Evolutionary conservation across 805 yeast species (phyloP).

Genomic region (Danielia reshetovae): DNA sequence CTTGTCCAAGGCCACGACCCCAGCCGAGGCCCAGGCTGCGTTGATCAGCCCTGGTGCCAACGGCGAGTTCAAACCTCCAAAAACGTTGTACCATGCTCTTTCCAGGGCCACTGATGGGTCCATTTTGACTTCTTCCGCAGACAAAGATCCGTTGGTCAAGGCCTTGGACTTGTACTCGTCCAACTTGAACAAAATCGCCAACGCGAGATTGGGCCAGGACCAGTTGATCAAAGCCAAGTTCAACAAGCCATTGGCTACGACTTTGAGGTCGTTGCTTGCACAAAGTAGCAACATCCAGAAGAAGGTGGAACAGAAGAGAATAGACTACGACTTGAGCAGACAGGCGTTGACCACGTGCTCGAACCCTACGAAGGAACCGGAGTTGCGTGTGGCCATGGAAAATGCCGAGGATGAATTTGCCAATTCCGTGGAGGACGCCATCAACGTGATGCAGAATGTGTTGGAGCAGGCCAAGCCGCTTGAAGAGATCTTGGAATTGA

Average conservation of each 20-base stretch:
- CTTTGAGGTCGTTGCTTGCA: conserved; percentile 55
- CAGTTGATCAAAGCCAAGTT: conserved; percentile 64
- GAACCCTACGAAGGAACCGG: conserved; percentile 57
- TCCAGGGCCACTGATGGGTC: conserved; percentile 68
- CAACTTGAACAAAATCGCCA: conserved; percentile 71
- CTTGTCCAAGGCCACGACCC: conserved; percentile 66
- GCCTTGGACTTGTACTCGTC: conserved; percentile 65
- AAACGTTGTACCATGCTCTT: conserved; percentile 78
- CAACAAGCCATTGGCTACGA: conserved; percentile 60
- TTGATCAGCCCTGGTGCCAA: conserved; percentile 36
- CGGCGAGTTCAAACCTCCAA: conserved; percentile 57
- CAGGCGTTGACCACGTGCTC: conserved; percentile 35
- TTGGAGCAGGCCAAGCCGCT: conserved; percentile 67
- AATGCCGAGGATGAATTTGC: conserved; percentile 87
- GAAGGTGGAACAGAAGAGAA: conserved; percentile 71
- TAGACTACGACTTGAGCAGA: conserved; percentile 78
- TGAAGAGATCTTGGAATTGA: conserved; percentile 62
- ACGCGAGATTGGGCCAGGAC: conserved; percentile 80
- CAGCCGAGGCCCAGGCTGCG: conserved; percentile 80
- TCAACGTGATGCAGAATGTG: conserved; percentile 75
- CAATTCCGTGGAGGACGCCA: conserved; percentile 84
- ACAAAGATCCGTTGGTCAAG: conserved; percentile 49
- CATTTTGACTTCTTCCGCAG: conserved; percentile 37
- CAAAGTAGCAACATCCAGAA: conserved; percentile 67
- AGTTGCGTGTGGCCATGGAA: conserved; percentile 72